A percentile compares a stretch with the other conserved stretches of the same genome.
phyloP scores from a whole-genome alignment of 1,139 yeast species.

The Saccharomyces hybrid region DNA sequence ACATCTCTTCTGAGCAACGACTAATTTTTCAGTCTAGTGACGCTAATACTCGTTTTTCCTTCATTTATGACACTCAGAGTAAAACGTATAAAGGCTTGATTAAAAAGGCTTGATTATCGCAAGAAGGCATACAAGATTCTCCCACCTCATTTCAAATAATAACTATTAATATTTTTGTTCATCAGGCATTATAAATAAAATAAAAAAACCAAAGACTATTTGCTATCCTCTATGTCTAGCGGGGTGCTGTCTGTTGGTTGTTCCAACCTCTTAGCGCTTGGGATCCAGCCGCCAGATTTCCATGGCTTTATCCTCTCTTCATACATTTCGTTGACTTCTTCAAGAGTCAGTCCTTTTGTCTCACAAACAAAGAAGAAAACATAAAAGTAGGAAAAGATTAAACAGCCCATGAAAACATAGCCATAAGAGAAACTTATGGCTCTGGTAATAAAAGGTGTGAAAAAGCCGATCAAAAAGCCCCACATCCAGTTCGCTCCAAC shows the following conservation, averaged over 20 bases:
- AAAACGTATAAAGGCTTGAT: background rate
- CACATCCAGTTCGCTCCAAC: constrained; percentile 64
- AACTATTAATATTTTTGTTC: background rate
- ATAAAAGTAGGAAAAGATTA: constrained; percentile 35
- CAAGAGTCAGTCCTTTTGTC: constrained; percentile 60
- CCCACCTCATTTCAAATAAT: background rate
- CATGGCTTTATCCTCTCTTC: constrained; percentile 35
- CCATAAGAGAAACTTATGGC: constrained; percentile 41
- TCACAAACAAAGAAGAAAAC: constrained; percentile 58
- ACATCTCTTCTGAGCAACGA: background rate
- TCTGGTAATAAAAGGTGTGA: constrained; percentile 31
- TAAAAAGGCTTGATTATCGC: background rate
- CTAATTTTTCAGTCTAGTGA: background rate
- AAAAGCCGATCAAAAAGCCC: constrained; percentile 67
- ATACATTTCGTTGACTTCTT: constrained; percentile 58
- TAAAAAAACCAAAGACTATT: background rate
- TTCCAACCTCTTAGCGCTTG: constrained; percentile 25
- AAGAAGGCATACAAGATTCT: background rate
- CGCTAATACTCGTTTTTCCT: background rate
- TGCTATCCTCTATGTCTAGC: background rate
- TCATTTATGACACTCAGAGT: background rate
- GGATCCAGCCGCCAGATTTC: constrained; percentile 33
- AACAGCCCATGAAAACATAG: constrained; percentile 63
- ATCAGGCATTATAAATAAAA: background rate
- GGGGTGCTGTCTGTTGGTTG: background rate